phyloP scores from a whole-genome alignment of 2,329 filamentous ascomycete genomes.

The Proliferodiscus dingleyae region DNA sequence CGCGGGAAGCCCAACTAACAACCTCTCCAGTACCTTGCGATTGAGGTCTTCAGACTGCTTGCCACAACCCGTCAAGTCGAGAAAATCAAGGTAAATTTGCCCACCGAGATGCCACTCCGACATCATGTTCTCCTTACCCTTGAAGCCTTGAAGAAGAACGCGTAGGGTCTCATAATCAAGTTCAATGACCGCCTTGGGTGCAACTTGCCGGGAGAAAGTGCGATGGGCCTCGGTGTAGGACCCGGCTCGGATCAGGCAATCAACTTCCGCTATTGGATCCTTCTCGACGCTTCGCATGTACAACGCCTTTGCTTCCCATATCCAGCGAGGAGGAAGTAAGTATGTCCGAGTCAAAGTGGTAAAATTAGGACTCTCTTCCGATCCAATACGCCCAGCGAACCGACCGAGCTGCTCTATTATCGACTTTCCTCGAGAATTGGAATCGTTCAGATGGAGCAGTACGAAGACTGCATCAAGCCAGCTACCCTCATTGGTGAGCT shows the following conservation, averaged over 20 bases:
- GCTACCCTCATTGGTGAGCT: constrained; percentile 58
- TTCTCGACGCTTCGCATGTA: constrained; percentile 70
- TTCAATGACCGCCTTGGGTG: constrained; percentile 75
- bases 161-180: constrained; percentile 69
- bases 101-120: constrained; percentile 74
- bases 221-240: constrained; percentile 78
- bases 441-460: constrained; percentile 66
- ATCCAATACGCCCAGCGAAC: constrained; percentile 63
- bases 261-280: constrained; percentile 66
- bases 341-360: constrained; percentile 57
- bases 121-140: constrained; percentile 55
- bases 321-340: constrained; percentile 69
- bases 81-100: constrained; percentile 66
- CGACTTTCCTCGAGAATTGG: constrained; percentile 56
- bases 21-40: constrained; percentile 47
- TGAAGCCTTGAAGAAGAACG: constrained; percentile 67
- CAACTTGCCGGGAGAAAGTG: constrained; percentile 75
- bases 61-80: constrained; percentile 45
- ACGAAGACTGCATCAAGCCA: constrained; percentile 73
- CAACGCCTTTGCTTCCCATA: constrained; percentile 82
- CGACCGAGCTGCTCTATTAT: constrained; percentile 70
- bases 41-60: constrained; percentile 37
- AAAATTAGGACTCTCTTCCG: constrained; percentile 52
- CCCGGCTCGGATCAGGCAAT: constrained; percentile 72
- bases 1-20: constrained; percentile 52